Conservation (phyloP, 768 basidiomycete genomes). For the Termitomyces sp. region DNA sequence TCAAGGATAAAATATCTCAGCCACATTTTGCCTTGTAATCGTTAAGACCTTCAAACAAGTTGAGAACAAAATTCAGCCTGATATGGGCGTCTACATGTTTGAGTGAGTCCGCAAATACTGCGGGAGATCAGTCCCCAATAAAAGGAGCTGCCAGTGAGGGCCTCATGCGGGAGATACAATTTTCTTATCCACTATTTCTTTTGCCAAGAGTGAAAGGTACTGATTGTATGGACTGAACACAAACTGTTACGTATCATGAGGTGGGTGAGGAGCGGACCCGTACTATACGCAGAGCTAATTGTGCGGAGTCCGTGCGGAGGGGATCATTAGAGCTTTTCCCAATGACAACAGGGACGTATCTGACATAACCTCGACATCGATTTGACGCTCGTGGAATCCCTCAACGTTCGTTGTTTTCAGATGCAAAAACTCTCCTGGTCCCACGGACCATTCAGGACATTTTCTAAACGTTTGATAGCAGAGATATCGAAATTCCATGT, state of each 20-base stretch:
- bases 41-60: constrained; percentile 20
- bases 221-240: neutral
- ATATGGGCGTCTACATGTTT: neutral
- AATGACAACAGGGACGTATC: neutral
- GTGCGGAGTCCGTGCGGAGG: constrained; percentile 3
- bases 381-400: neutral
- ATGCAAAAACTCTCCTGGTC: neutral
- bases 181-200: neutral
- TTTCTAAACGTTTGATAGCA: neutral
- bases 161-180: neutral
- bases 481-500: neutral
- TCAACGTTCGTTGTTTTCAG: neutral
- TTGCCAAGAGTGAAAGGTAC: neutral
- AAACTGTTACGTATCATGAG: neutral
- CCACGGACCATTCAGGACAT: neutral
- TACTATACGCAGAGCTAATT: constrained; percentile 2
- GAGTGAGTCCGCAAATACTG: too few relatives aligned
- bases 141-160: too few relatives aligned
- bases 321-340: constrained; percentile 8
- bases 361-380: neutral
- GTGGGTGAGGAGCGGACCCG: neutral
- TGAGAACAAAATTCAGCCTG: constrained; percentile 7
- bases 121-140: too few relatives aligned
- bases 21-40: constrained; percentile 15
- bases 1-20: constrained; percentile 11